Evolutionary conservation across 768 basidiomycete species (phyloP).

Genomic region (Phanerochaete carnosa): DNA sequence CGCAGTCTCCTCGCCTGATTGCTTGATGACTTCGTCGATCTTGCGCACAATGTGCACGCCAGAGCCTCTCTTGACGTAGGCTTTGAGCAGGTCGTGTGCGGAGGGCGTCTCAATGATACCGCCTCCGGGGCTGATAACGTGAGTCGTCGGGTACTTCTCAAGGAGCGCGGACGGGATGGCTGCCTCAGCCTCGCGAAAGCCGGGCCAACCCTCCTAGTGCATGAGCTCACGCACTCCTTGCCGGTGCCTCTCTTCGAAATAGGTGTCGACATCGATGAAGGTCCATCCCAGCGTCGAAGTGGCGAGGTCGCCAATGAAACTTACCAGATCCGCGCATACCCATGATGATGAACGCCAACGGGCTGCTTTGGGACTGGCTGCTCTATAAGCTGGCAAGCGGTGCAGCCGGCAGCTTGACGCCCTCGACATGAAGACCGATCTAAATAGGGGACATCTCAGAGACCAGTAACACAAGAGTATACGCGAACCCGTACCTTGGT

Average conservation of each 20-base stretch:
- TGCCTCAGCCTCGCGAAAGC: slow-evolving; percentile 81
- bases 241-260: slow-evolving; percentile 63
- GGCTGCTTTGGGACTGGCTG: slow-evolving; percentile 27
- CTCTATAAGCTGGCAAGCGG: slow-evolving; percentile 42
- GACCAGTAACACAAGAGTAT: not conserved
- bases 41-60: slow-evolving; percentile 86
- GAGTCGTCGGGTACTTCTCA: slow-evolving; percentile 45
- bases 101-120: slow-evolving; percentile 87
- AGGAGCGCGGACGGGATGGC: slow-evolving; percentile 68
- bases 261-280: slow-evolving; percentile 81
- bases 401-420: slow-evolving; percentile 63
- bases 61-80: slow-evolving; percentile 60
- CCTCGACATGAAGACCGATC: slow-evolving; percentile 88
- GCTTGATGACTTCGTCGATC: slow-evolving; percentile 75
- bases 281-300: slow-evolving; percentile 69
- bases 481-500: slow-evolving; percentile 66
- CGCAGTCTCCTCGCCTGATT: slow-evolving; percentile 69
- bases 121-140: slow-evolving; percentile 90
- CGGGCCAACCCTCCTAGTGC: slow-evolving; percentile 78
- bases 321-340: slow-evolving; percentile 99
- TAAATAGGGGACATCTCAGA: slow-evolving; percentile 27
- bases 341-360: slow-evolving; percentile 65
- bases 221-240: slow-evolving; percentile 75
- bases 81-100: slow-evolving; percentile 68
- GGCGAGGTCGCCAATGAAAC: slow-evolving; percentile 78